Evolutionary conservation across 306 rosid genomes (phyloP), one percentile per base, ranked within the genome.

Genomic region (Carpinus viminea): DNA sequence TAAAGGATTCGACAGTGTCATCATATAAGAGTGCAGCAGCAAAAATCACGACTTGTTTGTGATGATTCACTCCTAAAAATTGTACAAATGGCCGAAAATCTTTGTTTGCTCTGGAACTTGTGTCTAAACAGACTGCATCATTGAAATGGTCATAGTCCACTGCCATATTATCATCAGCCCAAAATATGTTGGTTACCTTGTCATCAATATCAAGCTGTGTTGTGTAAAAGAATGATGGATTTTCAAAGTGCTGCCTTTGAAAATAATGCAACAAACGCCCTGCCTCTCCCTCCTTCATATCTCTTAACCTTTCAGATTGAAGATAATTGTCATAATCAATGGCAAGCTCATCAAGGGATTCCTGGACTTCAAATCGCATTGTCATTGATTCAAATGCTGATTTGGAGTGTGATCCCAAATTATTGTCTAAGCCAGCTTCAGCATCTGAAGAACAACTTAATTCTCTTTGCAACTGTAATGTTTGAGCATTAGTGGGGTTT

Each of bases 161-260:
- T 41, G 82, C 87, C 91, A 88, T 91, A 59, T 80, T 75, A 72
- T 90, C 92, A 57, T 90, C 91, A 64, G 92, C 85, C 95, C 91
- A 90, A 46, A 90, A 85, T 24, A 88, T 70, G 84, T 90, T 90
- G 80, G 86, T 82, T 66, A 90, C 81, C 80, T 82, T 87, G 82
- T 90, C 95, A 78, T 88, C 88, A 81, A 83, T 70, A 82, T 90
- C 95, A 66, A 87, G 85, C 81, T 88, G 95, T 47, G 85, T 26
- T 6, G 87, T 79, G 70, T 87, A 78, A 76, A 88, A 90, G 31
- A 88, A 82, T 28, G 83, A 55, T 17, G 91, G 91, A 68, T 88
- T 88, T 81, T 87, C 93, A 74, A 87, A 84, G 82, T 89, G 96
- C 75, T 91, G 88, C 83, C 87, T 86, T 56, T 91, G 93, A 79